These are phyloP conservation scores for Alternaria sp. DNA, from an alignment of 2,329 filamentous ascomycete species.

Conservation along the genomic window DNA sequence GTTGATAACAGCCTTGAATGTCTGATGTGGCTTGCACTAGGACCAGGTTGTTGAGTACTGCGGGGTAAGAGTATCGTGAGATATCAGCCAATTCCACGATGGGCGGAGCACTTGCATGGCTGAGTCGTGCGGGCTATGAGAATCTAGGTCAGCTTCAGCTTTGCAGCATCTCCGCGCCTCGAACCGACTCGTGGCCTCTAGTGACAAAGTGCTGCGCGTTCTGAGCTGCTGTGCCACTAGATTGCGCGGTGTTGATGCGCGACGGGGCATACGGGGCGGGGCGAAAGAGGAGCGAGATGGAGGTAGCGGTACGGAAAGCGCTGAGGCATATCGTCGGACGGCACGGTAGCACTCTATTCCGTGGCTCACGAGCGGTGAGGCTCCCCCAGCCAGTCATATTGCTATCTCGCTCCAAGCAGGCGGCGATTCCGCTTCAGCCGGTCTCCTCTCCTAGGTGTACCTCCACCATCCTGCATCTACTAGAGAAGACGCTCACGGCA, in stretches of 20 bases:
- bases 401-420: conserved; percentile 16
- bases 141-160: not conserved
- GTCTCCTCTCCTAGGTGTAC: not conserved
- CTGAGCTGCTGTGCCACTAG: conserved; percentile 15
- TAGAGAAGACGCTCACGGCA: not conserved
- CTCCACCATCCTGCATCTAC: not conserved
- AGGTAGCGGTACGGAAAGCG: not conserved
- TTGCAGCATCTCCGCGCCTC: not conserved
- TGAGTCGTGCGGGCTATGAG: not conserved
- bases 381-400: conserved; percentile 3
- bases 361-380: conserved; percentile 11
- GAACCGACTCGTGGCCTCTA: conserved; percentile 5
- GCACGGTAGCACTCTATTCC: not conserved
- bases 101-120: not conserved
- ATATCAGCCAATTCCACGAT: not conserved
- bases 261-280: not conserved
- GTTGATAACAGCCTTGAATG: not conserved
- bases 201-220: conserved; percentile 1
- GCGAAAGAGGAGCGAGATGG: not conserved
- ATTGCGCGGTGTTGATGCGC: conserved; percentile 9
- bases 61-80: conserved; percentile 7
- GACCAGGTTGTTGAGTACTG: not conserved
- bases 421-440: conserved; percentile 21
- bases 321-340: not conserved
- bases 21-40: not conserved